Evolutionary conservation across 2,329 filamentous ascomycete genomes (phyloP), one percentile per base, ranked within the genome.

Genomic region (Lecanicillium sp.): DNA sequence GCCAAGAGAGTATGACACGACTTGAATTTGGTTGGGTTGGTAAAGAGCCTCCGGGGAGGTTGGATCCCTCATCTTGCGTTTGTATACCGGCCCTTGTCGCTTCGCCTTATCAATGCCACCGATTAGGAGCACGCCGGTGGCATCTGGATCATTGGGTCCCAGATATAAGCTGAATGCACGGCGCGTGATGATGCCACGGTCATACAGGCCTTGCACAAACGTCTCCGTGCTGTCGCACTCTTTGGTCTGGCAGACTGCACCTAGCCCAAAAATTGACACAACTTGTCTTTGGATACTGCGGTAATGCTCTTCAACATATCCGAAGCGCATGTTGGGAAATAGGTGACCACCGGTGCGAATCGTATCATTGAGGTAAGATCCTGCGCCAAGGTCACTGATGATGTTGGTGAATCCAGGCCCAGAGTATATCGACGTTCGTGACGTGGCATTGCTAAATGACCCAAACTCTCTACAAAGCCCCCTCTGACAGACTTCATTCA

Each of bases 101-200:
- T 45, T 45, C 5, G 43, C 43, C 13, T 20, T 29, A 29, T 45
- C 43, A 13, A 43, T 31, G 9, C 43, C 43, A 14, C 43, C 43
- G 12, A 45, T 33, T 13, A 45, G 37, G 5, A 45, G 38, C 14
- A 18, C 25, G 2, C 35, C 41, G 11, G 15, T 18, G 5, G 37
- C 38, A 16, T 38, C 31, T 13, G 34, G 27, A 15, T 43, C 32
- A n/a, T 41, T 43, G 4, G 37, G 38, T 4, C 43, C 43, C 1
- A 45, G 35, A 20, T 43, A 45, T 14, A 45, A 29, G 12, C 43
- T 45, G 17, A 43, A 45, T 5, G 41, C 43, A 14, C 43, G 43
- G 3, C 37, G 32, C 6, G 33, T 33, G 17, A 45, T 43, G 19
- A 28, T 31, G 3, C 41, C 41, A 3, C 25, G 14, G 14, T 43